Evolutionary conservation across 345 rosid species (phyloP).

Genomic region (Lumnitzera littorea): DNA sequence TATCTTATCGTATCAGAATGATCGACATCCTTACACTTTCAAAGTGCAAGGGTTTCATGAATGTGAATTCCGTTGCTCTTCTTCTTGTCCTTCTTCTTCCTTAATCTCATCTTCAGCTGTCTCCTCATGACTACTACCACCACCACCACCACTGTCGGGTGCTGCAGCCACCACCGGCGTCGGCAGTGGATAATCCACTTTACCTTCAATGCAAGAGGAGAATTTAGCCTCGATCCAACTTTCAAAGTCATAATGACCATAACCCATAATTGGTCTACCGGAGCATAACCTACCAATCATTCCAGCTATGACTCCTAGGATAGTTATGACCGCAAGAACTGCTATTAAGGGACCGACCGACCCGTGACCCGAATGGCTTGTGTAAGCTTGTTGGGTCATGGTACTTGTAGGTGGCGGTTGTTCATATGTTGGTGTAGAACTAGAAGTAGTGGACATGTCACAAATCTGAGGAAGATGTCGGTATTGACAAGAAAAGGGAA

Average conservation of each 20-base stretch:
- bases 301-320: slow-evolving; percentile 54
- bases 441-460: slow-evolving; percentile 23
- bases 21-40: too few species aligned
- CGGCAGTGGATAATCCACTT: slow-evolving; percentile 24
- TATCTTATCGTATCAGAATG: too few species aligned
- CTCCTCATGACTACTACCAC: slow-evolving; percentile 14
- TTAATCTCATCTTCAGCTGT: slow-evolving; percentile 17
- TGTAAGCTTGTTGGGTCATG: slow-evolving; percentile 29
- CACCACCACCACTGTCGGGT: neutral
- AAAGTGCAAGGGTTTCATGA: too few species aligned
- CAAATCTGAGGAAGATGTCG: neutral
- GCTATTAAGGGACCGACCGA: slow-evolving; percentile 60
- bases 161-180: slow-evolving; percentile 18
- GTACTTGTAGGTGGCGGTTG: slow-evolving; percentile 26
- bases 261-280: slow-evolving; percentile 45
- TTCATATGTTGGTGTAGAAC: slow-evolving; percentile 25
- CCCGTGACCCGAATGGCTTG: slow-evolving; percentile 30
- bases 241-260: slow-evolving; percentile 49
- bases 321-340: slow-evolving; percentile 49
- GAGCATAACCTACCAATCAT: slow-evolving; percentile 61
- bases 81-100: slow-evolving; percentile 18
- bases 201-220: slow-evolving; percentile 57
- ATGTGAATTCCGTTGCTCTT: slow-evolving; percentile 5
- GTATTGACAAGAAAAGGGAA: neutral
- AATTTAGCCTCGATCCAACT: slow-evolving; percentile 66